Conservation (phyloP, 352 stramenopile species). For the Pythium insidiosum region DNA sequence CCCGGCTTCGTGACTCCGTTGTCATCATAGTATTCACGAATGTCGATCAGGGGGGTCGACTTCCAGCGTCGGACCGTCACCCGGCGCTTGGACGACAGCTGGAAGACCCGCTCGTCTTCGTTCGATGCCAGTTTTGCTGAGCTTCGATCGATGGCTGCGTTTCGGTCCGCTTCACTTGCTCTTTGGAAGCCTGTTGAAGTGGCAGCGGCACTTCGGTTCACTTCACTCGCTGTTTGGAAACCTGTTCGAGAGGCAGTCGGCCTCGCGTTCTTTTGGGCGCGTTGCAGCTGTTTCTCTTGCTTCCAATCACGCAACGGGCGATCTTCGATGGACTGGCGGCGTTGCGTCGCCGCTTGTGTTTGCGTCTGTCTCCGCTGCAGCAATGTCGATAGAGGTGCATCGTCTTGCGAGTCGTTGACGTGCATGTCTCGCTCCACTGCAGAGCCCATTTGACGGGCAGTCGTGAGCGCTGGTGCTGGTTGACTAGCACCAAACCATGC, state of each 20-base stretch:
- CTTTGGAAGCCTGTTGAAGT: no score
- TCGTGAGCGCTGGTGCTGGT: neutral
- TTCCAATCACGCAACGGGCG: constrained; percentile 1
- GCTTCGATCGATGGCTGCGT: neutral
- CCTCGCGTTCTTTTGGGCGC: constrained; percentile 1
- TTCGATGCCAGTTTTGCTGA: neutral
- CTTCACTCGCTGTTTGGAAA: neutral
- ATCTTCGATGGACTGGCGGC: no score
- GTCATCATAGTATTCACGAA: constrained; percentile 73
- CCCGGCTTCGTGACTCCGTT: constrained; percentile 48
- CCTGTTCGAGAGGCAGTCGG: neutral
- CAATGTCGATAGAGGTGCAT: neutral
- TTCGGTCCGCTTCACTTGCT: no score
- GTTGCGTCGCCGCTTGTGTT: no score
- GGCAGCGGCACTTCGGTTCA: no score
- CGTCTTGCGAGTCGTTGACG: constrained; percentile 6
- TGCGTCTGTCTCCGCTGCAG: no score
- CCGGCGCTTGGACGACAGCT: constrained; percentile 45
- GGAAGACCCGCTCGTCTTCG: constrained; percentile 30
- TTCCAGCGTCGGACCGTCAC: constrained; percentile 59
- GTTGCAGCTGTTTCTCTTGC: constrained; percentile 4
- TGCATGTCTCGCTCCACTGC: neutral
- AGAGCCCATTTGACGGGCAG: no score
- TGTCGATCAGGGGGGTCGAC: constrained; percentile 39
- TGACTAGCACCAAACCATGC: constrained; percentile 4